Conservation (phyloP, 805 yeast species). For the Candida chauliodis region DNA sequence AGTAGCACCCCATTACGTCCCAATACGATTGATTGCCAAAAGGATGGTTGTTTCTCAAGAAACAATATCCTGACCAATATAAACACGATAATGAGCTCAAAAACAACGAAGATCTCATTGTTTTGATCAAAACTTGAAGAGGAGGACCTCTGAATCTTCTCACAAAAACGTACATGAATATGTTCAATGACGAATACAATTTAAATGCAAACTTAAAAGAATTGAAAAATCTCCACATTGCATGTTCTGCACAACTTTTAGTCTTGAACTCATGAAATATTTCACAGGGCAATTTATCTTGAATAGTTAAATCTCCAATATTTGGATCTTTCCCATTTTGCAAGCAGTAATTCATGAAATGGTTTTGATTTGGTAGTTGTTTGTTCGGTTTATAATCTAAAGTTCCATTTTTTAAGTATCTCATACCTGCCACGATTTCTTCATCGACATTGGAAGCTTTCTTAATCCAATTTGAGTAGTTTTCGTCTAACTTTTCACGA, state of each 20-base stretch:
- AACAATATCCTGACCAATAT: conserved; percentile 40
- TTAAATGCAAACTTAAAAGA: conserved; percentile 33
- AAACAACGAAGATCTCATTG: conserved; percentile 35
- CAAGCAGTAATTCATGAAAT: conserved; percentile 24
- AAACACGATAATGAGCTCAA: conserved; percentile 32
- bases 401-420: conserved; percentile 21
- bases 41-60: conserved; percentile 32
- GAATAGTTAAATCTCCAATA: conserved; percentile 21
- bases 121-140: conserved; percentile 7
- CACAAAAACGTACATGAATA: conserved; percentile 16
- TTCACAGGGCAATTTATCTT: conserved; percentile 26
- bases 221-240: conserved; percentile 31
- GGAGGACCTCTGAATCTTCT: conserved; percentile 3
- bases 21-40: conserved; percentile 20
- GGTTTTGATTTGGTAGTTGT: conserved; percentile 13
- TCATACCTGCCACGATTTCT: conserved; percentile 28
- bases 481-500: conserved; percentile 34
- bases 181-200: conserved; percentile 35
- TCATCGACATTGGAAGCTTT: conserved; percentile 41
- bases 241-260: conserved; percentile 34
- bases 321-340: conserved; percentile 26
- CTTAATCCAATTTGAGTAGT: conserved; percentile 42
- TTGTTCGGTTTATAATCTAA: conserved; percentile 18
- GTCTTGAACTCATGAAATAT: conserved; percentile 32
- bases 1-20: conserved; percentile 29